Base-by-base conservation (phyloP, 2,329 filamentous ascomycete genomes). In the Colletotrichum sp. region DNA sequence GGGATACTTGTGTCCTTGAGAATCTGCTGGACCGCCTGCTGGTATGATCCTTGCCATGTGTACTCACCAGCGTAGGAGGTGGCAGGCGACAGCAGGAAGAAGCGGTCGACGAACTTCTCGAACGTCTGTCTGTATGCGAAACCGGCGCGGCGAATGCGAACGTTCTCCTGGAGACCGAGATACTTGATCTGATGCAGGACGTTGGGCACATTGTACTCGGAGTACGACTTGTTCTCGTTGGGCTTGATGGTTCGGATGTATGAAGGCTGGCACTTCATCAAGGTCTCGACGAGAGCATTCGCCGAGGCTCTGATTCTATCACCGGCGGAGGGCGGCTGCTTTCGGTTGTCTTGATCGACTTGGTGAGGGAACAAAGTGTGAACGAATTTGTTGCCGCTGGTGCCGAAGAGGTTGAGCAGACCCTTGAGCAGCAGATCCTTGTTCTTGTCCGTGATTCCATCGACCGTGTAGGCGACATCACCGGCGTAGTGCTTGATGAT, bases 231-330 rank as follows among this genome's bases (percentile, higher is more conserved):
- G 88, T 98, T 99, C 86, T 99, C 97, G 87, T 99, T 99, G 3
- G 97, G 97, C 86, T 99, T 99, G 88, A 99, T 99, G 1, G 97
- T 99, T 83, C 97, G 95, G 81, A 99, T 99, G 83, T 99, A 99
- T 4, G 96, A 98, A 2, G 97, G 97, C 80, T 97, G 95, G 72
- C 96, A 96, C 86, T 98, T 98, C 96, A 98, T 99, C 81, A 99
- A 86, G 1, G 97, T 99, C 1, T 96, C 93, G 2, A 99, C 97
- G 25, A 99, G 90, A 61, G 98, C 96, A 82, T 99, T 99, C 11
- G 97, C 97, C 25, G 97, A 99, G 8, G 92, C 89, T 84, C 96
- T 97, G 85, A 99, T 99, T 86, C 98, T 96, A 85, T 99, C 97
- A 81, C 97, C 96, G 13, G 97, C 96, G 5, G 97, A 98, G 2